Conservation (phyloP, 1,284 basidiomycete species). For the Cryptococcus sp. region DNA sequence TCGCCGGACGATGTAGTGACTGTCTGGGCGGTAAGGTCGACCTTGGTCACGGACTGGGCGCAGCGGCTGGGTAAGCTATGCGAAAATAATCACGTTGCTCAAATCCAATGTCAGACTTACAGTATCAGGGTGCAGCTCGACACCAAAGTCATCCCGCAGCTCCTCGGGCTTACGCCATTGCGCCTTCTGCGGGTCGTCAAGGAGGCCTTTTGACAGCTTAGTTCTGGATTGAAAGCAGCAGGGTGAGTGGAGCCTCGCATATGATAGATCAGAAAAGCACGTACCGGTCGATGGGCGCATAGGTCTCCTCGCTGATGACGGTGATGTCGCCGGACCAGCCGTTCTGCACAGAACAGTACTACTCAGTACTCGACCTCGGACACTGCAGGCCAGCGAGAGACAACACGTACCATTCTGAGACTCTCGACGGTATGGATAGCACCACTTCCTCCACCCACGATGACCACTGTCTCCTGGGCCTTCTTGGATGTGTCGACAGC, state of each 20-base stretch:
- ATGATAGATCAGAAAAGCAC: constrained; percentile 10
- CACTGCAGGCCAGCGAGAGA: no score
- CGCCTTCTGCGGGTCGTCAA: constrained; percentile 74
- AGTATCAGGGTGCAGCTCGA: constrained; percentile 69
- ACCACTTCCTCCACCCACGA: constrained; percentile 81
- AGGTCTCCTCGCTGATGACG: constrained; percentile 73
- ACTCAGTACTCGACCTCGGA: no score
- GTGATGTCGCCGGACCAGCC: constrained; percentile 78
- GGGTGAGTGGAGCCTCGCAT: not conserved
- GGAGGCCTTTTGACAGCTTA: constrained; percentile 84
- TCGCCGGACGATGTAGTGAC: constrained; percentile 65
- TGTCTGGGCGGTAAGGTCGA: constrained; percentile 65
- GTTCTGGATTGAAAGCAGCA: constrained; percentile 59
- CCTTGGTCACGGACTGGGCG: constrained; percentile 64
- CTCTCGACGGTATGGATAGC: constrained; percentile 79
- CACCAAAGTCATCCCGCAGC: constrained; percentile 77
- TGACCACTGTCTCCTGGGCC: constrained; percentile 65
- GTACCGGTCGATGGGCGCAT: constrained; percentile 84
- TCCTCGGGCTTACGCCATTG: constrained; percentile 72
- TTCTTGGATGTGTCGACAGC: constrained; percentile 54
- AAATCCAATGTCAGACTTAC: constrained; percentile 54
- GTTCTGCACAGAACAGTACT: constrained; percentile 63
- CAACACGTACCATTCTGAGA: constrained; percentile 68
- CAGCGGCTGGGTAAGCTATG: constrained; percentile 2
- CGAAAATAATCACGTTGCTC: not conserved